Base-by-base conservation (phyloP, 345 rosid genomes). In the Dipteronia dyeriana region DNA sequence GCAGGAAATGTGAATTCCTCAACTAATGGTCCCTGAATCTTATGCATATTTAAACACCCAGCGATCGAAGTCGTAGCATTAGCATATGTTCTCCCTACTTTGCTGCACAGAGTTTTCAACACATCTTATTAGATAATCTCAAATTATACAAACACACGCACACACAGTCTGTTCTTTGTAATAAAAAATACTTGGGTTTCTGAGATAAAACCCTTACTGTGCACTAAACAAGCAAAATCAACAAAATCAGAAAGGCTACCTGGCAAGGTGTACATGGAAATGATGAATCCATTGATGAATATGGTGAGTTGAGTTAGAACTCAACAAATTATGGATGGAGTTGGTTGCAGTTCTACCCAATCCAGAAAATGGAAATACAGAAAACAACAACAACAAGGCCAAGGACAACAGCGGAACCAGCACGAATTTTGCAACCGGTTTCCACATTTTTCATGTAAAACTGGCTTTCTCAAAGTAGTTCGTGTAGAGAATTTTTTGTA, bases 1-100 rank as follows among this genome's bases (percentile, higher is more conserved):
- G 86, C 87, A 17, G 86, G 82, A 80, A 87, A 91, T 54, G 98
- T 96, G 76, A 91, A 89, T 57, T 90, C 92, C 84, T 86, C 92
- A 66, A 71, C 74, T 66, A 90, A 4, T 9, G 74, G 80, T 70
- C 80, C 78, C 77, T 71, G 51, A 63, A 80, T 47, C 78, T 19
- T 3, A 66, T 31, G 67, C 75, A 78, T 83, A 74, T 71, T 85
- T 67, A 76, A 60, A 79, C 76, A 68, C 72, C 63, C 67, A 1
- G 71, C 29, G 76, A 73, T 60, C 38, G 78, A 53, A 54, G 51
- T 49, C 11, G 41, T 68, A 54, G 72, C 39, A 60, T 66, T 68
- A 19, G 74, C 34, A 20, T 68, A 38, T 34, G 17, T 13, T 70
- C 9, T 77, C 47, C 63, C 79, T 51, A 78, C 14, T 25, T 76